Evolutionary conservation across 352 stramenopile species (phyloP), one percentile per base, ranked within the genome.

Genomic region (Blastocystis sp.): DNA sequence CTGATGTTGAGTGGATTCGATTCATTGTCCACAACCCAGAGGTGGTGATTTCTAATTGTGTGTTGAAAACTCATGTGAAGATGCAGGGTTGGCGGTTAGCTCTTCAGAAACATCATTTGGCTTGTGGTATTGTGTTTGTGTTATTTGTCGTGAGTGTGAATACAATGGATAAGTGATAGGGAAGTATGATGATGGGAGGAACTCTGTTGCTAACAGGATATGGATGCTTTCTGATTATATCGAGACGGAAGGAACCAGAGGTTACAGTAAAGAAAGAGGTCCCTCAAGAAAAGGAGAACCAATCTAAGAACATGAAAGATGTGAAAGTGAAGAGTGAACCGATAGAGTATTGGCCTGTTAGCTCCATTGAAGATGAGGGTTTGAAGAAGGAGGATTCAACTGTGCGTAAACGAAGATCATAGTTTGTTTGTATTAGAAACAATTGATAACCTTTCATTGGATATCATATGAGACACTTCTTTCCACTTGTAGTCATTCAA

Each of bases 401-500:
- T 61, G 3, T 32, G 3, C 19, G 54, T 14, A 2, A 32, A 61
- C 19, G 54, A 61, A 61, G 54, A 12, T 61, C 27, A 3, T n/a
- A 14, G 2, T 61, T 32, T 61, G 54, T 61, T 61, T 61, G 19
- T 32, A 7, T 6, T 14, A 61, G 3, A 61, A 61, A 61, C 54
- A 61, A n/a, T n/a, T n/a, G n/a, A n/a, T n/a, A n/a, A n/a, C n/a
- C n/a, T n/a, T n/a, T n/a, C n/a, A n/a, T 32, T 32, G 3, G 3
- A 61, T 32, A 61, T n/a, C 12, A 61, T 32, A 14, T 61, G 19
- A n/a, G 54, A 61, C 12, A 61, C 54, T 14, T 74, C 63, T 32
- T 51, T 27, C 63, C 42, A 37, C 63, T 74, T 74, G 32, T 74
- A 74, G 9, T 43, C 35, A 74, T 74, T 74, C 63, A 74, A 74